Evolutionary conservation across 768 basidiomycete species (phyloP).

Genomic region (Mycena olivaceomarginata): DNA sequence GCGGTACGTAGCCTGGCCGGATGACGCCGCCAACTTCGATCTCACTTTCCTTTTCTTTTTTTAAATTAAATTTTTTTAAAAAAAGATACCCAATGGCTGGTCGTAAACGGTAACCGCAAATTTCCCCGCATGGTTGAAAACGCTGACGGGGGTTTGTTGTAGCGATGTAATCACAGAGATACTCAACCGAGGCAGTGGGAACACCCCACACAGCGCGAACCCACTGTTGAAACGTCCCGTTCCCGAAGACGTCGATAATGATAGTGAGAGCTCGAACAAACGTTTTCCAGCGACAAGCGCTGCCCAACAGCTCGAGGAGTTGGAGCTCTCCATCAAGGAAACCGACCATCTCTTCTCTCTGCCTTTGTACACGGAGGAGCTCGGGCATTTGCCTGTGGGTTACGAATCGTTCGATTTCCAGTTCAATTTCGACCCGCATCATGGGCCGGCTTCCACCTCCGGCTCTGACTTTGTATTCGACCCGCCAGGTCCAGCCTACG

Average conservation of each 20-base stretch:
- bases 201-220: background rate
- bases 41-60: background rate
- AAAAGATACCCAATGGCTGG: conserved; percentile 23
- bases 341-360: conserved; percentile 33
- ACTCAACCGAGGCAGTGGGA: conserved; percentile 21
- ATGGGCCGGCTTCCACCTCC: background rate
- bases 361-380: conserved; percentile 32
- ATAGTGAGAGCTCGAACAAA: background rate
- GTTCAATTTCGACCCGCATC: background rate
- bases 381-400: too few relatives aligned
- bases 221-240: conserved; percentile 19
- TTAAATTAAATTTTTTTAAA: too few relatives aligned
- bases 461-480: background rate
- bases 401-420: conserved; percentile 34
- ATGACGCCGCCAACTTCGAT: background rate
- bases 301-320: conserved; percentile 8
- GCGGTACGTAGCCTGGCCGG: background rate
- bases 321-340: conserved; percentile 17
- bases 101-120: conserved; percentile 21
- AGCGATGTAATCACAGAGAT: conserved; percentile 36
- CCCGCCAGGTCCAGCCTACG: too few relatives aligned
- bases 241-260: background rate
- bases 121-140: background rate
- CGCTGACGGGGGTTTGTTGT: background rate
- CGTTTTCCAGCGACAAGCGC: background rate